phyloP scores from a whole-genome alignment of 2,329 filamentous ascomycete species.

The Stemphylium lycopersici region DNA sequence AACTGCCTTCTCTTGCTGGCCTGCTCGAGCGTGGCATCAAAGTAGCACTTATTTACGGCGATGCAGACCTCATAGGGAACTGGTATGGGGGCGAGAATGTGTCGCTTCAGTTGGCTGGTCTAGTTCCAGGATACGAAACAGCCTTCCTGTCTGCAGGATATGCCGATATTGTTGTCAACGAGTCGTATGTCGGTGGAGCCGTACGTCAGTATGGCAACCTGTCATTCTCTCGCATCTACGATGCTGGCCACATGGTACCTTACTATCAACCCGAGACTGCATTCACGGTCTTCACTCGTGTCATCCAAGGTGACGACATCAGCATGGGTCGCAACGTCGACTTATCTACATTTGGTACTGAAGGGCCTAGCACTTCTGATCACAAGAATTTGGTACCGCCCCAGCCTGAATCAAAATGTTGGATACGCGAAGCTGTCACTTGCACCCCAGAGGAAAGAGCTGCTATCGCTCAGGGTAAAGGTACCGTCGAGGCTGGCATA shows the following conservation, averaged over 20 bases:
- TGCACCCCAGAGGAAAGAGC: conserved; percentile 61
- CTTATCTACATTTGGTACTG: conserved; percentile 61
- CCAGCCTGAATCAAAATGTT: conserved; percentile 63
- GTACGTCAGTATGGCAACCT: conserved; percentile 77
- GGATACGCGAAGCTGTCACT: conserved; percentile 58
- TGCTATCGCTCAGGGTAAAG: conserved; percentile 57
- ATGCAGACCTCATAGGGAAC: conserved; percentile 63
- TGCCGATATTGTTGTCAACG: conserved; percentile 71
- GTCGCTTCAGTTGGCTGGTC: conserved; percentile 61
- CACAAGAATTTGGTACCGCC: conserved; percentile 61
- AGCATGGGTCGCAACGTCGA: conserved; percentile 58
- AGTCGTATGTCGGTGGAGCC: conserved; percentile 69
- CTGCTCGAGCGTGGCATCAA: conserved; percentile 52
- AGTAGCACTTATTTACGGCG: conserved; percentile 74
- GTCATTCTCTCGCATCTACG: conserved; percentile 58
- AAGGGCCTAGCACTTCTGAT: conserved; percentile 64
- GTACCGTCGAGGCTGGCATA: conserved; percentile 28
- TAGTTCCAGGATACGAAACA: conserved; percentile 51
- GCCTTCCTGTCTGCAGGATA: conserved; percentile 72
- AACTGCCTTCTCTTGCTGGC: conserved; percentile 50
- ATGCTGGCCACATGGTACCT: conserved; percentile 59
- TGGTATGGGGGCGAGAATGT: conserved; percentile 77
- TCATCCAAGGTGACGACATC: conserved; percentile 57
- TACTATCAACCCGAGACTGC: conserved; percentile 53
- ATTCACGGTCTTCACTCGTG: conserved; percentile 59